Evolutionary conservation across 2,329 filamentous ascomycete genomes (phyloP).

Genomic region (Sphaerulina vaccinii): DNA sequence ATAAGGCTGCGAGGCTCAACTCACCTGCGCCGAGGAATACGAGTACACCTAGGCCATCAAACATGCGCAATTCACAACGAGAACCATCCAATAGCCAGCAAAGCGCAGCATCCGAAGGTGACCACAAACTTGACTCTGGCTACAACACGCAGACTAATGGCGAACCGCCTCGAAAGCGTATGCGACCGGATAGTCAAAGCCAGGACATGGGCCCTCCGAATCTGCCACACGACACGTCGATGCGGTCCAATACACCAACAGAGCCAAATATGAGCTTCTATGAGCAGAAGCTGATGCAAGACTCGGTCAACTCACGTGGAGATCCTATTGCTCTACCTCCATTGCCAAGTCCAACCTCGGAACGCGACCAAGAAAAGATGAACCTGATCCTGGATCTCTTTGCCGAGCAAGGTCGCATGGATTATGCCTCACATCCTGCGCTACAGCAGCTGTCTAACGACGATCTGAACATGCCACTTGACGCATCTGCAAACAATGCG

Average conservation of each 20-base stretch:
- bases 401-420: conserved; percentile 59
- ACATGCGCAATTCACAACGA: conserved; percentile 72
- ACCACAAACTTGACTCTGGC: conserved; percentile 60
- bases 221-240: conserved; percentile 52
- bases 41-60: conserved; percentile 62
- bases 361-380: conserved; percentile 75
- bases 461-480: conserved; percentile 90
- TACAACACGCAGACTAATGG: conserved; percentile 60
- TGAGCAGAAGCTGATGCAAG: conserved; percentile 41
- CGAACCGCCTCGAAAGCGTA: conserved; percentile 80
- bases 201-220: conserved; percentile 34
- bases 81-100: conserved; percentile 77
- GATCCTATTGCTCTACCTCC: conserved; percentile 63
- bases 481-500: conserved; percentile 83
- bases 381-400: conserved; percentile 77
- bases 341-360: conserved; percentile 56
- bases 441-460: conserved; percentile 71
- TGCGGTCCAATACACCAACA: conserved; percentile 67
- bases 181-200: conserved; percentile 48
- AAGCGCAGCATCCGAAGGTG: conserved; percentile 53
- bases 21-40: conserved; percentile 70
- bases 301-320: conserved; percentile 48
- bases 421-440: conserved; percentile 72
- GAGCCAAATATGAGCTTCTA: conserved; percentile 82
- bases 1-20: conserved; percentile 84